Evolutionary conservation across 2,329 filamentous ascomycete genomes (phyloP).

Genomic region (Orbilia oligospora): DNA sequence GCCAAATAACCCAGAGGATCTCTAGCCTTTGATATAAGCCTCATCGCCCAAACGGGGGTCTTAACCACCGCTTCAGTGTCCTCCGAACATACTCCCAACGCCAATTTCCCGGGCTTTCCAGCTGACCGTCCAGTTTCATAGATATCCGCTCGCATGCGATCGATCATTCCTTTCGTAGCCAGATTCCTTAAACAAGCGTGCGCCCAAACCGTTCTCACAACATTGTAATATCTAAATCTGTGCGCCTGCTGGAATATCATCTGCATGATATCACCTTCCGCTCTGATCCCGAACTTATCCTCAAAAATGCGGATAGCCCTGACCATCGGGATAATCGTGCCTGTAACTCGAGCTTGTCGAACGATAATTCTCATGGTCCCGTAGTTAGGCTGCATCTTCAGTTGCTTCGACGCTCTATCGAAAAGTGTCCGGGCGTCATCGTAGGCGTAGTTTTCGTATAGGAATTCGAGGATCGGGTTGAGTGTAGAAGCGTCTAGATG

Average conservation of each 20-base stretch:
- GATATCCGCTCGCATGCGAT: slow-evolving; percentile 56
- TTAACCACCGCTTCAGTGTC: slow-evolving; percentile 42
- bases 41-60: slow-evolving; percentile 50
- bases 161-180: slow-evolving; percentile 50
- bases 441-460: slow-evolving; percentile 43
- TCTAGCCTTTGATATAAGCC: slow-evolving; percentile 45
- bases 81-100: slow-evolving; percentile 47
- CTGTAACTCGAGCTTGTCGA: slow-evolving; percentile 11
- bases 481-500: slow-evolving; percentile 28
- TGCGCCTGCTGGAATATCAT: slow-evolving; percentile 40
- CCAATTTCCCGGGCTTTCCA: slow-evolving; percentile 51
- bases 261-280: slow-evolving; percentile 26
- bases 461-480: slow-evolving; percentile 42
- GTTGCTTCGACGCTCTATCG: background rate
- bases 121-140: slow-evolving; percentile 50
- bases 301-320: slow-evolving; percentile 38
- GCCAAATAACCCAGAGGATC: slow-evolving; percentile 37
- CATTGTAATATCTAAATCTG: slow-evolving; percentile 42
- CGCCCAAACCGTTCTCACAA: slow-evolving; percentile 55
- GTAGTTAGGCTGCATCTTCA: slow-evolving; percentile 26
- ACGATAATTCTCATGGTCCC: slow-evolving; percentile 45
- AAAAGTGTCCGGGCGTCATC: slow-evolving; percentile 43
- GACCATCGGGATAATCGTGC: slow-evolving; percentile 12
- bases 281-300: slow-evolving; percentile 16
- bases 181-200: slow-evolving; percentile 51